phyloP scores from a whole-genome alignment of 768 basidiomycete species.

The Grammothele lineata region DNA sequence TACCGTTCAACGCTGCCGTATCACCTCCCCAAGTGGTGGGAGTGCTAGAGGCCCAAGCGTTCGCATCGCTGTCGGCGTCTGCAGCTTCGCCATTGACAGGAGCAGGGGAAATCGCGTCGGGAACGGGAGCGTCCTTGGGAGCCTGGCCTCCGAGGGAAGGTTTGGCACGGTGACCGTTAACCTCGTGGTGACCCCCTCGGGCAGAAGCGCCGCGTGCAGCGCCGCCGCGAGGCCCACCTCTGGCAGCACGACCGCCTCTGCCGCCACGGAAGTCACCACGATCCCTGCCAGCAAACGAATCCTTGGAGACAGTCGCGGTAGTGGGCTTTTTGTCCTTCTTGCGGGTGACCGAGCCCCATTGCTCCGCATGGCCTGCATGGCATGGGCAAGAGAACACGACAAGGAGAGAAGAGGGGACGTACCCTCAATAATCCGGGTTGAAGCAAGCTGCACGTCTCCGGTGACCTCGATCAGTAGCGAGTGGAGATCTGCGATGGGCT shows the following conservation, averaged over 20 bases:
- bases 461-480: constrained; percentile 61
- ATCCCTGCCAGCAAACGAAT: constrained; percentile 40
- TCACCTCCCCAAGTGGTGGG: constrained; percentile 28
- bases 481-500: constrained; percentile 55
- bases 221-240: constrained; percentile 41
- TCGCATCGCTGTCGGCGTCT: constrained; percentile 28
- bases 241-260: constrained; percentile 60
- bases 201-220: constrained; percentile 40
- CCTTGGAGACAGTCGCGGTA: constrained; percentile 44
- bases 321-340: constrained; percentile 84
- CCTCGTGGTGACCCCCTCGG: constrained; percentile 44
- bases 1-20: constrained; percentile 24
- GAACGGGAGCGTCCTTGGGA: constrained; percentile 13
- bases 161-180: constrained; percentile 32
- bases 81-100: constrained; percentile 22
- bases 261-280: constrained; percentile 56
- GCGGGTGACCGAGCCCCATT: constrained; percentile 79
- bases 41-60: constrained; percentile 26
- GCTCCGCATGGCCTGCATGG: constrained; percentile 60
- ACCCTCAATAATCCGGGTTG: constrained; percentile 77
- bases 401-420: constrained; percentile 10
- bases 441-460: constrained; percentile 69
- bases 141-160: constrained; percentile 25
- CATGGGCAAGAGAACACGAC: constrained; percentile 13
- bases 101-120: constrained; percentile 26